A percentile compares a stretch with the other conserved stretches of the same genome.
Evolutionary conservation across 192 early-diverging fungal species (phyloP).

Genomic region (Umbelopsis sp.): DNA sequence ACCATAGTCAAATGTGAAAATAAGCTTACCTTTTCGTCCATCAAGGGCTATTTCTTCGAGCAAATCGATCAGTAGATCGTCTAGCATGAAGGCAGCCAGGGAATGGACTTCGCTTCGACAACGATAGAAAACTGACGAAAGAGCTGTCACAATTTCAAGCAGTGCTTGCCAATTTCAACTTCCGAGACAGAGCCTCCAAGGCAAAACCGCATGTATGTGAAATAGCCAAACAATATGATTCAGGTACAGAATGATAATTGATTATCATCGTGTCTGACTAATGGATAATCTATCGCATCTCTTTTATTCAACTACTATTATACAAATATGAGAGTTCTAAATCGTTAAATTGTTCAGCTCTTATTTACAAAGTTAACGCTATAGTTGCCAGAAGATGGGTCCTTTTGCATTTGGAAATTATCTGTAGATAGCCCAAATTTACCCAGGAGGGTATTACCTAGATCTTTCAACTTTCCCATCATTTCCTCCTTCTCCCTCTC

Average conservation of each 20-base stretch:
- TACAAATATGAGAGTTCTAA: background rate
- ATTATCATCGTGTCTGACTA: too few species aligned
- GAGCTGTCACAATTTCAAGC: too few species aligned
- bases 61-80: constrained; percentile 15
- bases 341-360: background rate
- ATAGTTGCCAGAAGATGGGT: constrained; percentile 56
- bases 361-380: constrained; percentile 69
- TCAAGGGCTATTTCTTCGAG: constrained; percentile 15
- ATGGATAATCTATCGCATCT: background rate
- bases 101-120: too few species aligned
- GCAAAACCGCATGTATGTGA: too few species aligned
- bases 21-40: background rate
- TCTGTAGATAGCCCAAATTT: constrained; percentile 74
- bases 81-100: background rate
- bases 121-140: too few species aligned
- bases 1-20: background rate
- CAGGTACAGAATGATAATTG: too few species aligned
- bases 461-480: constrained; percentile 72
- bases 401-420: constrained; percentile 70
- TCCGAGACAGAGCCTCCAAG: too few species aligned
- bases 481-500: constrained; percentile 74
- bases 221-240: too few species aligned
- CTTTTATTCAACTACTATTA: background rate
- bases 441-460: constrained; percentile 75
- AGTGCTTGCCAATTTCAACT: too few species aligned